Evolutionary conservation across 495 filamentous ascomycete genomes (phyloP).

Genomic region (Geoglossum glabrum): DNA sequence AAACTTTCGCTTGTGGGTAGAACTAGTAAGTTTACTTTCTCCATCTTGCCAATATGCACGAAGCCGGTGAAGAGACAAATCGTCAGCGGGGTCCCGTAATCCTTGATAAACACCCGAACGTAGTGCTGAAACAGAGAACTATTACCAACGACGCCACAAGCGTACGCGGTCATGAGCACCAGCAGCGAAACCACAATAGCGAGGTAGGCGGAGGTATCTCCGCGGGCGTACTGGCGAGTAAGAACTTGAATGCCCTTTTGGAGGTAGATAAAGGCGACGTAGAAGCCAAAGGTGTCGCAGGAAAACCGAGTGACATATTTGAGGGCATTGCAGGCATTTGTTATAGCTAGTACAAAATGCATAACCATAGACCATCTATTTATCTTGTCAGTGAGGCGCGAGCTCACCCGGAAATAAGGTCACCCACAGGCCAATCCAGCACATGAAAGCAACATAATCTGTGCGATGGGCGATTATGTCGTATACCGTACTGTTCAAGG

Average conservation of each 20-base stretch:
- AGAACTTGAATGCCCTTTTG: constrained; percentile 25
- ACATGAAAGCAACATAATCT: constrained; percentile 68
- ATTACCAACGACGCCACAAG: constrained; percentile 46
- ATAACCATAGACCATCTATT: constrained; percentile 55
- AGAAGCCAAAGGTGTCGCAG: constrained; percentile 77
- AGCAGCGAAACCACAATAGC: constrained; percentile 54
- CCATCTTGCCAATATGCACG: constrained; percentile 66
- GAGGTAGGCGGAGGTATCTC: constrained; percentile 47
- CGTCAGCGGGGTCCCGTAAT: constrained; percentile 36
- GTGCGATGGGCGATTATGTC: constrained; percentile 52
- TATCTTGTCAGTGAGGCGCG: constrained; percentile 3
- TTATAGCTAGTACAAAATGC: constrained; percentile 60
- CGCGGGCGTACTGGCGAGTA: constrained; percentile 35
- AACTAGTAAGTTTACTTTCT: constrained; percentile 36
- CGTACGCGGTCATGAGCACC: constrained; percentile 50
- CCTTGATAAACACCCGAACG: constrained; percentile 58
- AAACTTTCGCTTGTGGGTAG: constrained; percentile 61
- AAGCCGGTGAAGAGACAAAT: constrained; percentile 81
- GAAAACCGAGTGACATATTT: constrained; percentile 70
- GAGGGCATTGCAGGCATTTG: constrained; percentile 61
- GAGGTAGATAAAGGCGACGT: constrained; percentile 71
- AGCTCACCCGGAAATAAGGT: background rate
- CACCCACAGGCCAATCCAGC: constrained; percentile 55
- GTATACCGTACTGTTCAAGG: constrained; percentile 38
- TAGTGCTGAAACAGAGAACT: constrained; percentile 50